Percentiles rank a stretch among this genome's conserved stretches.
phyloP scores from a whole-genome alignment of 495 filamentous ascomycete genomes.

The Penicillium herquei region DNA sequence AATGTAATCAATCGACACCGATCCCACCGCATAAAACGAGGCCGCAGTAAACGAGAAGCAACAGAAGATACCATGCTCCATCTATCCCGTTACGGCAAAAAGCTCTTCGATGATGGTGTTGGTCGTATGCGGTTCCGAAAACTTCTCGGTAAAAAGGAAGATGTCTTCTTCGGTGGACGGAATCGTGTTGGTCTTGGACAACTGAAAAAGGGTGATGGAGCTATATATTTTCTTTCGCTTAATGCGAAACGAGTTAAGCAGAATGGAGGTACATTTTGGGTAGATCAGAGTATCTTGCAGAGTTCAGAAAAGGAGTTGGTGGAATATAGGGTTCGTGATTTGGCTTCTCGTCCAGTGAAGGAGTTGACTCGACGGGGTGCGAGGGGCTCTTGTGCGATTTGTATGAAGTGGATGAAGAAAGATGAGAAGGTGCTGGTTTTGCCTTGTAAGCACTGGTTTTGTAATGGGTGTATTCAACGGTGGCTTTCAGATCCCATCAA shows the following conservation, averaged over 20 bases:
- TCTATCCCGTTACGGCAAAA: background rate
- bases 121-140: background rate
- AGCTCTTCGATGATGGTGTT: background rate
- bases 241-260: background rate
- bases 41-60: background rate
- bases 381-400: background rate
- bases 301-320: no score
- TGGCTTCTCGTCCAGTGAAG: background rate
- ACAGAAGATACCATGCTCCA: background rate
- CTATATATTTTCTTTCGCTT: background rate
- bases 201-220: background rate
- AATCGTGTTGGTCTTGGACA: background rate
- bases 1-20: no score
- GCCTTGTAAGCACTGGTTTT: background rate
- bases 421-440: background rate
- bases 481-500: background rate
- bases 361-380: background rate
- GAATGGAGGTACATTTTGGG: background rate
- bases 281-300: background rate
- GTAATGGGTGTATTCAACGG: background rate
- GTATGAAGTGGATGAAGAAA: background rate
- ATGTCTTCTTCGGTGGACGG: background rate
- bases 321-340: no score
- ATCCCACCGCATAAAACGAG: no score
- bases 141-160: background rate